Percentiles rank a stretch among this genome's conserved stretches.
Conservation (phyloP, 495 filamentous ascomycete genomes). For the Penicillium bialowiezense region DNA sequence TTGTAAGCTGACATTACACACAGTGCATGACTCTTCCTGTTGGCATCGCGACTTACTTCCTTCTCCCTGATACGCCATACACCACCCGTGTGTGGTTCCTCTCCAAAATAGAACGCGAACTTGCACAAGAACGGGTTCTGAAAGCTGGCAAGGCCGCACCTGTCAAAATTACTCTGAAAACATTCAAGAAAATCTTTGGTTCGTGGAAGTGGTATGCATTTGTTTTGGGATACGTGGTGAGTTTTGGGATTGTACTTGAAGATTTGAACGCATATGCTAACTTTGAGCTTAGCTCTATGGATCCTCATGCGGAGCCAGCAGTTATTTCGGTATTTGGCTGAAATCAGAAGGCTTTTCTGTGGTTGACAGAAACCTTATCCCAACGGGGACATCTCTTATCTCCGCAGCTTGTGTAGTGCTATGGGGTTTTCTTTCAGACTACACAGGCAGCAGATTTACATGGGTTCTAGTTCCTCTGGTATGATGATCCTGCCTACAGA, state of each 20-base stretch:
- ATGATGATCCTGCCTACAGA: too few relatives aligned
- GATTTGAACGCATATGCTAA: background rate
- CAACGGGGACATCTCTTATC: slow-evolving; percentile 12
- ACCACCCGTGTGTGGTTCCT: slow-evolving; percentile 21
- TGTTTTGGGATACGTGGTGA: slow-evolving; percentile 16
- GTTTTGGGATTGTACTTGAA: background rate
- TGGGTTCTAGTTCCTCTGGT: slow-evolving; percentile 16
- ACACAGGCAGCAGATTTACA: slow-evolving; percentile 15
- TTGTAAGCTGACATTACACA: background rate
- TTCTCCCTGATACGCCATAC: slow-evolving; percentile 16
- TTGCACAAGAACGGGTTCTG: slow-evolving; percentile 20
- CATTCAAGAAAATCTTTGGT: slow-evolving; percentile 13
- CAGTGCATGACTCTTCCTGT: slow-evolving; percentile 22
- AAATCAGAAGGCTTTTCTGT: slow-evolving; percentile 21
- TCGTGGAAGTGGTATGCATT: slow-evolving; percentile 22
- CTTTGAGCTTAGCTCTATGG: slow-evolving; percentile 16
- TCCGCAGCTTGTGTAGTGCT: slow-evolving; percentile 12
- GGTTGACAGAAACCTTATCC: slow-evolving; percentile 18
- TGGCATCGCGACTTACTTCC: slow-evolving; percentile 10
- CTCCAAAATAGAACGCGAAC: slow-evolving; percentile 15
- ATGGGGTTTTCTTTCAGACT: slow-evolving; percentile 21
- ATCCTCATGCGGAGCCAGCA: slow-evolving; percentile 11
- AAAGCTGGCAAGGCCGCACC: slow-evolving; percentile 29
- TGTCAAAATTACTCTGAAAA: slow-evolving; percentile 17
- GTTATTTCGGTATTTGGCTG: slow-evolving; percentile 22